Conservation (phyloP, 2,329 filamentous ascomycete species). For the Trichoderma brevicompactum region DNA sequence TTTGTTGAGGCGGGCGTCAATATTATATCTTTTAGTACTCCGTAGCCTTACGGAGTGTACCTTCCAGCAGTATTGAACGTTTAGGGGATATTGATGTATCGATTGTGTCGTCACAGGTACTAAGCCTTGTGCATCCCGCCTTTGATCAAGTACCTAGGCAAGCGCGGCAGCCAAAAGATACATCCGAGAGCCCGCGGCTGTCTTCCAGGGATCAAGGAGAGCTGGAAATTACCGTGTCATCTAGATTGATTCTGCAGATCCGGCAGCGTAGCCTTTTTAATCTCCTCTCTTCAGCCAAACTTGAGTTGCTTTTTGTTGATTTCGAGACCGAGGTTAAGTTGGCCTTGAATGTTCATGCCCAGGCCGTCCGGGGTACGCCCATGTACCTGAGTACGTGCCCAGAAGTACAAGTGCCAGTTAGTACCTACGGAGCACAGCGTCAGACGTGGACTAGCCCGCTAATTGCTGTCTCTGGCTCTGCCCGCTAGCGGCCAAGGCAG, state of each 20-base stretch:
- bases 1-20: no score
- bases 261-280: no score
- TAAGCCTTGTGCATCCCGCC: not conserved
- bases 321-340: no score
- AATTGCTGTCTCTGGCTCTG: not conserved
- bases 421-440: not conserved
- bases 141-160: not conserved
- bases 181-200: not conserved
- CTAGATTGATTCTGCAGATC: no score
- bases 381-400: not conserved
- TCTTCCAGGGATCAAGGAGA: no score
- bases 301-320: no score
- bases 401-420: not conserved
- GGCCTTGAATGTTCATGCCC: no score
- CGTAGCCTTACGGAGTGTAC: no score
- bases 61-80: no score
- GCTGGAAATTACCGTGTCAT: no score
- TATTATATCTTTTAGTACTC: no score
- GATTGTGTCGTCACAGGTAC: not conserved
- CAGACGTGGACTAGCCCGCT: not conserved
- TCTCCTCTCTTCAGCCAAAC: no score
- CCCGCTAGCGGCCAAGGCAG: conserved; percentile 3
- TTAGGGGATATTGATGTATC: not conserved
- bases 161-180: conserved; percentile 16
- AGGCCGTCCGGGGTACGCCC: not conserved